Percentiles rank a stretch among this genome's conserved stretches.
Evolutionary conservation across 2,329 filamentous ascomycete species (phyloP).

Genomic region (Aspergillus sp.): DNA sequence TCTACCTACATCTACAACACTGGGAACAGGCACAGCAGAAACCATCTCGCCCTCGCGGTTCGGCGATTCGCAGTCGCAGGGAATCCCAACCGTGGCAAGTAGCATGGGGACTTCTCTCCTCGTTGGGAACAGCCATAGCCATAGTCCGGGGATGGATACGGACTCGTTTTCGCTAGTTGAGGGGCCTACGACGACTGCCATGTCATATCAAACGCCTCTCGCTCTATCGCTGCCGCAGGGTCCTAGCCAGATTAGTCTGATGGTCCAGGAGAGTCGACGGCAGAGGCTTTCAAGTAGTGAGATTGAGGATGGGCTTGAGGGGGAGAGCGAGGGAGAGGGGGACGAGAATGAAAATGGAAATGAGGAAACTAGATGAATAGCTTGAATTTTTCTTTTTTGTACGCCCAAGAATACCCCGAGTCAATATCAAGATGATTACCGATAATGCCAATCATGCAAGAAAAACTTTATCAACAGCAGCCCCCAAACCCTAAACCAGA

Average conservation of each 20-base stretch:
- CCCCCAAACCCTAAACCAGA: not conserved
- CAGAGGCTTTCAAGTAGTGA: not conserved
- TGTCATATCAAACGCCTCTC: constrained; percentile 15
- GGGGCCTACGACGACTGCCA: not conserved
- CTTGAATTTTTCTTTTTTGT: not conserved
- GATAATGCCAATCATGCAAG: not conserved
- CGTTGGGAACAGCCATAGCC: not conserved
- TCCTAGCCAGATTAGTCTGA: constrained; percentile 25
- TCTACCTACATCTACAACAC: not conserved
- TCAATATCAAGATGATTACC: constrained; percentile 4
- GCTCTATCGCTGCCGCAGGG: constrained; percentile 19
- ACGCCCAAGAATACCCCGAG: not conserved
- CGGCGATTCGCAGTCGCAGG: constrained; percentile 10
- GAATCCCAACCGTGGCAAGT: constrained; percentile 14
- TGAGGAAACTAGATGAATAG: not conserved
- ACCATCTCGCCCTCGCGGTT: constrained; percentile 14
- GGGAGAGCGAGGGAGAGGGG: not conserved
- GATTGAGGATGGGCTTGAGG: not conserved
- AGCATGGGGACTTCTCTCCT: not conserved
- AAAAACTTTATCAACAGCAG: not conserved
- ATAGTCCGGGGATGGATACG: not conserved
- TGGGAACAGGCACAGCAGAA: constrained; percentile 6
- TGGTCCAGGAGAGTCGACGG: constrained; percentile 25
- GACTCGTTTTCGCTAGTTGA: not conserved
- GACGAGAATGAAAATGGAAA: not conserved